Evolutionary conservation across 2,329 filamentous ascomycete genomes (phyloP), one percentile per base, ranked within the genome.

Genomic region (Diaporthe sp.): DNA sequence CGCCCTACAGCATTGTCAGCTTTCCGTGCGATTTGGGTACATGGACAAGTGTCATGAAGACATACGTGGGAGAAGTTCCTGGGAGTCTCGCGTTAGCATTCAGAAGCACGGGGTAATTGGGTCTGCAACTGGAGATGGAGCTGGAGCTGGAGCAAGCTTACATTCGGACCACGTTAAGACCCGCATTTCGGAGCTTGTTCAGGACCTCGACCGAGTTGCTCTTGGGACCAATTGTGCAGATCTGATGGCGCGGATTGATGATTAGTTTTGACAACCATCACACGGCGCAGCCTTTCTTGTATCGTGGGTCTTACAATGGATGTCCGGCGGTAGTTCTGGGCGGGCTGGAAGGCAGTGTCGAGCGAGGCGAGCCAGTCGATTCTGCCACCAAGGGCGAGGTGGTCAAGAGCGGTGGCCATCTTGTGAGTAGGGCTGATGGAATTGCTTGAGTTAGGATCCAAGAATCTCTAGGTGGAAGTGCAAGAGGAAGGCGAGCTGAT

Each of bases 101-200:
- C 25, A 28, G 25, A 8, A 65, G 39, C 42, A 46, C 25, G 4
- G n/a, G 55, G 25, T 12, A n/a, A 39, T 53, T 46, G 42, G 22
- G 7, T 46, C 25, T 15, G 61, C 9, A 39, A 42, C 70, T 25
- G 39, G 3, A 17, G 10, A 10, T 4, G 37, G 42, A 34, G 34
- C 22, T 5, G 39, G 51, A 17, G 39, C 25, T 76, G 46, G 70
- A 31, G 58, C 25, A 53, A 34, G 10, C 76, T 73, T 99, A 99
- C 97, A 99, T 99, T 88, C 97, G 96, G 81, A 98, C 97, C 80
- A 99, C 95, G 88, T 98, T 98, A 82, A 98, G 93, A 87, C 97
- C 97, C 79, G 93, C 94, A 83, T 90, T 91, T 85, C 96, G 95
- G 82, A 99, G 94, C 85, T 93, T 91, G 88, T 98, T 98, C 89